Conservation (phyloP, 1,284 basidiomycete genomes). For the Sutorius eximius region DNA sequence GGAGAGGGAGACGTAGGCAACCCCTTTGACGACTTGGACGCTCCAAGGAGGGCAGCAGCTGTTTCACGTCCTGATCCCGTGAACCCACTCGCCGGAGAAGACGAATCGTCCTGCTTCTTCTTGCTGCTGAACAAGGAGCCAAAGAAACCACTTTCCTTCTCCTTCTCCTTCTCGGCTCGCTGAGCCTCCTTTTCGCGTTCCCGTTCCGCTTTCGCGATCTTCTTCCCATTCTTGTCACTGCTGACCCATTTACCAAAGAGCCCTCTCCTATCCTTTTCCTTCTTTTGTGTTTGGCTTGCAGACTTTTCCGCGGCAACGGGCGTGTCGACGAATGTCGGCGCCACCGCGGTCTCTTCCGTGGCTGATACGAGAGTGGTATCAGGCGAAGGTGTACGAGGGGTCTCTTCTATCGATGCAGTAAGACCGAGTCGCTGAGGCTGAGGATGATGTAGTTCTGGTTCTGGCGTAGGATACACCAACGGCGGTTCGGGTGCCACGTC, state of each 20-base stretch:
- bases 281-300: constrained; percentile 43
- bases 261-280: constrained; percentile 80
- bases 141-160: constrained; percentile 76
- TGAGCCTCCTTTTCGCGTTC: constrained; percentile 48
- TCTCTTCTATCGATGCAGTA: constrained; percentile 35
- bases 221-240: constrained; percentile 58
- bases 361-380: constrained; percentile 30
- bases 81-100: constrained; percentile 48
- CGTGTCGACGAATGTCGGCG: constrained; percentile 25
- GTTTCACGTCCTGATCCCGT: constrained; percentile 73
- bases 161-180: constrained; percentile 47
- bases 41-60: constrained; percentile 78
- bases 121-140: constrained; percentile 83
- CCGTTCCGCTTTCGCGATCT: constrained; percentile 48
- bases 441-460: constrained; percentile 59
- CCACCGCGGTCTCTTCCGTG: constrained; percentile 32
- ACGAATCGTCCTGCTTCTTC: constrained; percentile 74
- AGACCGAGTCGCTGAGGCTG: constrained; percentile 43
- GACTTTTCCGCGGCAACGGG: constrained; percentile 32
- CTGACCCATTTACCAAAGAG: constrained; percentile 72
- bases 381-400: constrained; percentile 50
- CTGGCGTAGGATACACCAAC: constrained; percentile 18
- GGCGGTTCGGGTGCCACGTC: constrained; percentile 34
- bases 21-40: constrained; percentile 75
- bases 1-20: constrained; percentile 63